Base-by-base conservation (phyloP, 805 yeast genomes). In the Kuraishia floccosa region DNA sequence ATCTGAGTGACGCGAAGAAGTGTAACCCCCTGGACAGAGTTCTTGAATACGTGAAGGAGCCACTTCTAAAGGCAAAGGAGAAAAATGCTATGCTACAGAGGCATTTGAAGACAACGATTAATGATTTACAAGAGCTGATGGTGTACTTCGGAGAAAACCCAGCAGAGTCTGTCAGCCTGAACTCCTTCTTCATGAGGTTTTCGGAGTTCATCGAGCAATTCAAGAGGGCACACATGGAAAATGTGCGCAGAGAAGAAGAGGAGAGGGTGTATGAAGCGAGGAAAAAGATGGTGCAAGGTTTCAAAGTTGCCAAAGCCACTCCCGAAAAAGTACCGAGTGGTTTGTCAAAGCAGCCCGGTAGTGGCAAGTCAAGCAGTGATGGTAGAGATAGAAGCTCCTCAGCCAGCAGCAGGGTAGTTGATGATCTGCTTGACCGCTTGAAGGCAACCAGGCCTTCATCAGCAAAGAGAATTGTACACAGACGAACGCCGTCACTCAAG, bases 141-240 rank as follows among this genome's bases (percentile, higher is more conserved):
- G 58, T 59, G 32, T 76, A 71, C 48, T 81, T 74, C 46, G 93
- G 89, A 6, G 93, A 81, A 48, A 75, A 74, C 42, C 68, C 72
- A 2, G 70, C 67, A 33, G 67, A 64, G 23, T 58, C 69, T 15
- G 61, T 60, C 39, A 65, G 72, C 6, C 65, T 72, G 41, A 74
- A 70, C 42, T 54, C 72, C 1, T 81, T 81, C 46, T 69, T 81
- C 48, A 56, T 67, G 35, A 74, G 72, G 44, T 75, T 81, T 42
- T 52, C 74, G 5, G 65, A 64, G 33, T 81, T 81, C 43, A 56
- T 72, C 17, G 57, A 58, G 28, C 77, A 75, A 39, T 80, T 73
- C 50, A 76, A 68, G 46, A 68, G 65, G 34, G 84, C 73, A 5
- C 79, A 78, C 34, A 54, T 56, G 15, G 87, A 79, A 34, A 81